A percentile compares a stretch with the other conserved stretches of the same genome.
Conservation (phyloP, 2,329 filamentous ascomycete species). For the Tetracladium maxilliforme region DNA sequence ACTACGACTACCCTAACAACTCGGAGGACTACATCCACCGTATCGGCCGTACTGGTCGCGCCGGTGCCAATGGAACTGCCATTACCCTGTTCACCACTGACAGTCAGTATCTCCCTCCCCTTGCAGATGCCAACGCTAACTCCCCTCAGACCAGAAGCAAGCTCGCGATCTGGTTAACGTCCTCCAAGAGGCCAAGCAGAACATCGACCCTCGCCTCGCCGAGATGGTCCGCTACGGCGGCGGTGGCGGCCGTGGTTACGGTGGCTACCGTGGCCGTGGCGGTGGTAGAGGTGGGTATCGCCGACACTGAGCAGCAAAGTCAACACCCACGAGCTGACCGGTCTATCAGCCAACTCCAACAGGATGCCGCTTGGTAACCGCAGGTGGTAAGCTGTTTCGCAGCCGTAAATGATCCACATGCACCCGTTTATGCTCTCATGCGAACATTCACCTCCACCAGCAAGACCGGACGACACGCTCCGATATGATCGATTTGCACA, state of each 20-base stretch:
- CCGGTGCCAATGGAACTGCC: conserved; percentile 86
- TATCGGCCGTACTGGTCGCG: conserved; percentile 90
- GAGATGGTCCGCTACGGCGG: conserved; percentile 94
- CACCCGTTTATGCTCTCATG: too few relatives aligned
- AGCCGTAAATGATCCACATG: too few relatives aligned
- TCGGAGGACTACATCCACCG: conserved; percentile 97
- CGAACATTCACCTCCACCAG: too few relatives aligned
- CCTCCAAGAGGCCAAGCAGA: conserved; percentile 91
- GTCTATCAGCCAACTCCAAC: too few relatives aligned
- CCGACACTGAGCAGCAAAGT: conserved; percentile 19
- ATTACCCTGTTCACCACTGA: conserved; percentile 99
- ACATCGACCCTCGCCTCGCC: conserved; percentile 86
- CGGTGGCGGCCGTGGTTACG: conserved; percentile 62
- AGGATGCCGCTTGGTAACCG: too few relatives aligned
- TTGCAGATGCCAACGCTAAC: conserved; percentile 7
- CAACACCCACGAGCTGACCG: too few relatives aligned
- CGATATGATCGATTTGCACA: too few relatives aligned
- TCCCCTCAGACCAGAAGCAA: conserved; percentile 63
- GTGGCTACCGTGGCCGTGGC: conserved; percentile 45
- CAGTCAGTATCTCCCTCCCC: conserved; percentile 50
- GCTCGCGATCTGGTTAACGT: conserved; percentile 92
- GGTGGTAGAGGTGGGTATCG: conserved; percentile 41
- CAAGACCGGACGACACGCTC: too few relatives aligned
- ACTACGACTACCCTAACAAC: conserved; percentile 99
- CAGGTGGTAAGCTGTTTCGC: too few relatives aligned